Evolutionary conservation across 2,329 filamentous ascomycete species (phyloP).

Genomic region (Claviceps digitariae): DNA sequence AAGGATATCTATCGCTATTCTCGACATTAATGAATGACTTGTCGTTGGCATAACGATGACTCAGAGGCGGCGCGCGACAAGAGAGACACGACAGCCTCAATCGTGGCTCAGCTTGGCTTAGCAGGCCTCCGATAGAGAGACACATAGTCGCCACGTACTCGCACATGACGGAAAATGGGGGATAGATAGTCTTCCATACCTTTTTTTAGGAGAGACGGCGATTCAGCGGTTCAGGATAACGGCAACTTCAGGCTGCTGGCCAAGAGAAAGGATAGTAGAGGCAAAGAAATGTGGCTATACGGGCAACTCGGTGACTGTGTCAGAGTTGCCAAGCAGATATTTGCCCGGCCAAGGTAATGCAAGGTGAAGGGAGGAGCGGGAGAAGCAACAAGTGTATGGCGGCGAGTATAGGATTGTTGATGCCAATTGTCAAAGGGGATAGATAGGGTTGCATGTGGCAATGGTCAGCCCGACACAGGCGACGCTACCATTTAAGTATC

Average conservation of each 20-base stretch:
- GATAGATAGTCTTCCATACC: neutral
- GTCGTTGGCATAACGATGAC: neutral
- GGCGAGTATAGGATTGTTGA: neutral
- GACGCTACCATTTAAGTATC: conserved; percentile 8
- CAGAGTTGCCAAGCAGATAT: neutral
- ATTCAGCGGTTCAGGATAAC: too few species aligned
- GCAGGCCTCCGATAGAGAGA: neutral
- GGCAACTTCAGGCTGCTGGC: too few species aligned
- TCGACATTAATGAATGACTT: neutral
- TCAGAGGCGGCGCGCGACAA: neutral
- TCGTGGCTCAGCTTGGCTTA: too few species aligned
- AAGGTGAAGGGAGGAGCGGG: neutral
- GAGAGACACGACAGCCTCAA: neutral
- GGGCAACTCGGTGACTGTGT: too few species aligned
- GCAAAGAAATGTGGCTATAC: too few species aligned
- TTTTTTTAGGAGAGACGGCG: neutral
- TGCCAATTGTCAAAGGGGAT: conserved; percentile 2
- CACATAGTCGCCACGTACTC: neutral
- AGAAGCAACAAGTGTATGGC: neutral
- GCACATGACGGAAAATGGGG: neutral
- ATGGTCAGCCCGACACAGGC: conserved; percentile 1
- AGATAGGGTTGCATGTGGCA: neutral
- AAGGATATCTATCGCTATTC: neutral
- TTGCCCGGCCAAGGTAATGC: neutral
- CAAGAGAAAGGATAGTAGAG: too few species aligned